Evolutionary conservation across 345 rosid genomes (phyloP), one percentile per base, ranked within the genome.

Genomic region (Hirschfeldia incana): DNA sequence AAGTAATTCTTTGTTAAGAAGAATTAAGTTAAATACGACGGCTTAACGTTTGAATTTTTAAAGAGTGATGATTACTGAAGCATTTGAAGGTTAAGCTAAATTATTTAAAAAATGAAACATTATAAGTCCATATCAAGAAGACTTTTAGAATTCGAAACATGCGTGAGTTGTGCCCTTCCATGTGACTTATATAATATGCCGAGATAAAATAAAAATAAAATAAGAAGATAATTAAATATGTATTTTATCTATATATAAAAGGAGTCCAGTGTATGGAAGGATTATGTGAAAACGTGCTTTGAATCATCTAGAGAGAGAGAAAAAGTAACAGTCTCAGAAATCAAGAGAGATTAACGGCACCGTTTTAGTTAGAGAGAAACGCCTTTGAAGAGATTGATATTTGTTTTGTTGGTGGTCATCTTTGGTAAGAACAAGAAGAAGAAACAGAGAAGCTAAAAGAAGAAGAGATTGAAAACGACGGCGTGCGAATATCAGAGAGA

Each of bases 221-320:
- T 21, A 21, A 21, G 21, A 21, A 21, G 21, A 0, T 21, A 21
- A 21, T 55, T 71, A 73, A 73, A 34, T 67, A 73, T 60, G 13
- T 36, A 33, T 63, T n/a, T 61, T 76, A 8, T 55, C 68, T 67
- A 86, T 67, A 86, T 60, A 84, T 4, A 53, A 12, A 12, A 59
- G 46, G 32, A 58, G 79, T 32, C 73, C 1, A 46, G 62, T 33
- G 61, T 21, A 73, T 57, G 80, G 49, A 68, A 69, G 67, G 21
- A 76, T 65, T 79, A 84, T 79, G 82, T 44, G 74, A 79, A 84
- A 82, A 84, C 85, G 86, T 86, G 86, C 44, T 86, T 70, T 85
- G 85, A 60, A 73, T 72, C 80, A 70, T 58, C 44, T 65, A 67
- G 70, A 74, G 63, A 74, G 70, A 67, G 5, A 59, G 28, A 67